Percentiles rank a stretch among this genome's conserved stretches.
Evolutionary conservation across 2,329 filamentous ascomycete genomes (phyloP).

Genomic region (Aspergillus sp.): DNA sequence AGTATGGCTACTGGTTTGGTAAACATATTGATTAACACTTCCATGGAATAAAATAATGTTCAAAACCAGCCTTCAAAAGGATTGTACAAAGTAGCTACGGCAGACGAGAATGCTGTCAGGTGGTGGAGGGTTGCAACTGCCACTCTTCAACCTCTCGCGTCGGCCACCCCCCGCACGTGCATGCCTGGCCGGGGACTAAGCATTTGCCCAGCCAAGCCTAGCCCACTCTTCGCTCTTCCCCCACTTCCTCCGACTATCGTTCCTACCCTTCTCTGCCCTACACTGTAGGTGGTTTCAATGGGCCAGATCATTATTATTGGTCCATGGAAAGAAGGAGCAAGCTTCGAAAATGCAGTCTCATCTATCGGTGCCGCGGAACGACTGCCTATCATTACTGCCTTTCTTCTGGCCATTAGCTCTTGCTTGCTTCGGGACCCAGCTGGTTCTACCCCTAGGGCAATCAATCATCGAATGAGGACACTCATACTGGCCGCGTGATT

Average conservation of each 20-base stretch:
- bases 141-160: not conserved
- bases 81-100: too few relatives aligned
- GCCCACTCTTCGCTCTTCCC: not conserved
- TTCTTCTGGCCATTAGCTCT: not conserved
- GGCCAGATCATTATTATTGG: not conserved
- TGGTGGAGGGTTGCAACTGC: not conserved
- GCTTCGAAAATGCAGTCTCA: not conserved
- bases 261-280: not conserved
- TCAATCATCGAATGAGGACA: conserved; percentile 11
- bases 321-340: not conserved
- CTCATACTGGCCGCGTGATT: conserved; percentile 10
- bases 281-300: not conserved
- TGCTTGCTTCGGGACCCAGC: not conserved
- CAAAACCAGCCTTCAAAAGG: too few relatives aligned
- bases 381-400: not conserved
- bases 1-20: too few relatives aligned
- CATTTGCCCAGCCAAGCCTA: conserved; percentile 1
- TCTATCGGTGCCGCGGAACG: too few relatives aligned
- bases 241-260: too few relatives aligned
- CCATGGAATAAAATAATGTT: too few relatives aligned
- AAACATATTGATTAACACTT: too few relatives aligned
- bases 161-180: not conserved
- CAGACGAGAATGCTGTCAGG: not conserved
- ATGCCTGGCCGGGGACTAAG: not conserved
- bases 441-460: not conserved